phyloP scores from a whole-genome alignment of 2,329 filamentous ascomycete species.

The Akanthomyces lecanii region DNA sequence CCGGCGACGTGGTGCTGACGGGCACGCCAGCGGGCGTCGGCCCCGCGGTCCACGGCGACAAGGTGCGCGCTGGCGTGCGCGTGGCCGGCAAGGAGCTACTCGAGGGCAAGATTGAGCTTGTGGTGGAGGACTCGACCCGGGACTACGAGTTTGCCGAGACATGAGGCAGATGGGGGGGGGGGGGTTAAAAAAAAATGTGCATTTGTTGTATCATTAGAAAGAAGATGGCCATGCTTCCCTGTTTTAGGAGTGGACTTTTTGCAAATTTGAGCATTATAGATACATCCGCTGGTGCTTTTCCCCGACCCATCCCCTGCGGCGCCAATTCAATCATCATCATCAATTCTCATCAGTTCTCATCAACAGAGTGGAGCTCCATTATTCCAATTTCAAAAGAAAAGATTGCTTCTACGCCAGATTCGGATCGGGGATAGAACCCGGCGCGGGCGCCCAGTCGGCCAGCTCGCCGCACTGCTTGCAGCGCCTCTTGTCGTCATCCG shows the following conservation, averaged over 20 bases:
- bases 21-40: constrained; percentile 97
- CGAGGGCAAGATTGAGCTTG: constrained; percentile 79
- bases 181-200: too few species aligned
- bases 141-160: constrained; percentile 75
- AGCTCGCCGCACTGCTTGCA: constrained; percentile 74
- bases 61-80: constrained; percentile 78
- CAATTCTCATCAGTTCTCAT: not conserved
- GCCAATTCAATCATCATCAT: not conserved
- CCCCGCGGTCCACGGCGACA: constrained; percentile 75
- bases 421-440: constrained; percentile 55
- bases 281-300: not conserved
- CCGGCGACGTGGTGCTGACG: constrained; percentile 91
- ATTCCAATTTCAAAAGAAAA: too few species aligned
- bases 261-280: not conserved
- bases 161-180: constrained; percentile 36
- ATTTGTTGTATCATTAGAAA: not conserved
- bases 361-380: too few species aligned
- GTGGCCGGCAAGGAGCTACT: constrained; percentile 78
- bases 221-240: not conserved
- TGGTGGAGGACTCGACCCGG: constrained; percentile 72
- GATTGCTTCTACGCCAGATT: constrained; percentile 47
- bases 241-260: not conserved
- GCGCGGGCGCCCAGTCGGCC: constrained; percentile 65
- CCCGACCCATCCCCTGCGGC: not conserved
- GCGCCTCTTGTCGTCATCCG: constrained; percentile 60